Evolutionary conservation across 129 eudicot species (phyloP).

Genomic region (Logfia minima): DNA sequence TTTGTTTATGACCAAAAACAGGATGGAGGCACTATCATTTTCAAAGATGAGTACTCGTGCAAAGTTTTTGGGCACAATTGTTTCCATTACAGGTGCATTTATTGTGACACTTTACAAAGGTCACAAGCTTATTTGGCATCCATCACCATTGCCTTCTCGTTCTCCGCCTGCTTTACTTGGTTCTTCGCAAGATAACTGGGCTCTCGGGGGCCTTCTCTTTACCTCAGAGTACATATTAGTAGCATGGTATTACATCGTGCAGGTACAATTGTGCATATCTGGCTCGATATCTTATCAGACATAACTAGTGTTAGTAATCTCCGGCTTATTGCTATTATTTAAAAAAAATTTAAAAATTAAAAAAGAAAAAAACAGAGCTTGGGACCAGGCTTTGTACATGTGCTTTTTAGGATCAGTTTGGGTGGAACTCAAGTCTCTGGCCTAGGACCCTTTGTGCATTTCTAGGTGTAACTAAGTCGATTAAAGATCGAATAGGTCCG

Average conservation of each 20-base stretch:
- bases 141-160: conserved; percentile 24
- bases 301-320: no score
- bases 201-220: conserved; percentile 68
- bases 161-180: conserved; percentile 3
- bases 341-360: no score
- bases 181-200: conserved; percentile 54
- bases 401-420: background rate
- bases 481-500: background rate
- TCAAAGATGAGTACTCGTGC: conserved; percentile 65
- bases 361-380: no score
- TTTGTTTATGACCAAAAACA: conserved; percentile 19
- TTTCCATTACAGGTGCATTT: conserved; percentile 80
- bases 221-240: conserved; percentile 65
- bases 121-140: conserved; percentile 45
- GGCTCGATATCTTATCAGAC: no score
- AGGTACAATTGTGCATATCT: conserved; percentile 31
- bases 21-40: conserved; percentile 79
- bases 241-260: conserved; percentile 78
- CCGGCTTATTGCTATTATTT: no score
- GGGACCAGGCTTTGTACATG: no score
- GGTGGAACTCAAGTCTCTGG: background rate
- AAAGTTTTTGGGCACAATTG: conserved; percentile 67
- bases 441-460: background rate
- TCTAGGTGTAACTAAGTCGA: background rate
- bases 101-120: conserved; percentile 79